Evolutionary conservation across 345 rosid genomes (phyloP).

Genomic region (Turritis glabra): DNA sequence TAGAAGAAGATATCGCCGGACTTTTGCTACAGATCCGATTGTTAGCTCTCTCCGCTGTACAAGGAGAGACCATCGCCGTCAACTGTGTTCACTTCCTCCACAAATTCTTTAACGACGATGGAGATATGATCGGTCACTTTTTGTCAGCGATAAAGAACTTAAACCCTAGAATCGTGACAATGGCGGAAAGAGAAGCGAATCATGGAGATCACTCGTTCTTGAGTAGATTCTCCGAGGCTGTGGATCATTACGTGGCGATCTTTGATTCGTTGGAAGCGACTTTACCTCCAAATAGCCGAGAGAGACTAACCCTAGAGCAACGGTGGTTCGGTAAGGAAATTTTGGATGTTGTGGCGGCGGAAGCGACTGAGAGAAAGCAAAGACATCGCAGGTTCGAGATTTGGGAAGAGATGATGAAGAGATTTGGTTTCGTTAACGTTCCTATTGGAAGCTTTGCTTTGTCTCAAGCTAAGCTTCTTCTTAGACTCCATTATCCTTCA

Average conservation of each 20-base stretch:
- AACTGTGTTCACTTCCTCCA: conserved; percentile 78
- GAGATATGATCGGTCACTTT: conserved; percentile 49
- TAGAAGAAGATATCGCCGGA: conserved; percentile 50
- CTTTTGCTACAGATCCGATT: conserved; percentile 48
- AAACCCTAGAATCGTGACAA: conserved; percentile 77
- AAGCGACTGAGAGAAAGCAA: conserved; percentile 60
- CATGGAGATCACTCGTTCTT: conserved; percentile 68
- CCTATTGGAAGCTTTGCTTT: conserved; percentile 77
- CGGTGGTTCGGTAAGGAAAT: conserved; percentile 91
- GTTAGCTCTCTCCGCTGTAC: conserved; percentile 48
- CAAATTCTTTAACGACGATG: conserved; percentile 54
- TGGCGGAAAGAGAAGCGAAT: conserved; percentile 80
- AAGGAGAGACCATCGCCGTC: conserved; percentile 72
- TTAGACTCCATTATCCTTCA: conserved; percentile 92
- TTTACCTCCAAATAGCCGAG: conserved; percentile 81
- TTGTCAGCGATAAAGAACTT: conserved; percentile 63
- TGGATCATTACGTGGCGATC: conserved; percentile 76
- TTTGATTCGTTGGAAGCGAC: conserved; percentile 94
- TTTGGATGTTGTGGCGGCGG: conserved; percentile 63
- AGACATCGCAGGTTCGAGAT: conserved; percentile 63
- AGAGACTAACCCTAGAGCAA: conserved; percentile 76
- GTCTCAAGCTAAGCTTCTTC: conserved; percentile 90
- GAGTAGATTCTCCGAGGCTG: conserved; percentile 69
- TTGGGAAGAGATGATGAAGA: conserved; percentile 73
- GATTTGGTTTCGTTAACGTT: conserved; percentile 66